Conservation (phyloP, 2,329 filamentous ascomycete species). For the Fusarium metavorans region DNA sequence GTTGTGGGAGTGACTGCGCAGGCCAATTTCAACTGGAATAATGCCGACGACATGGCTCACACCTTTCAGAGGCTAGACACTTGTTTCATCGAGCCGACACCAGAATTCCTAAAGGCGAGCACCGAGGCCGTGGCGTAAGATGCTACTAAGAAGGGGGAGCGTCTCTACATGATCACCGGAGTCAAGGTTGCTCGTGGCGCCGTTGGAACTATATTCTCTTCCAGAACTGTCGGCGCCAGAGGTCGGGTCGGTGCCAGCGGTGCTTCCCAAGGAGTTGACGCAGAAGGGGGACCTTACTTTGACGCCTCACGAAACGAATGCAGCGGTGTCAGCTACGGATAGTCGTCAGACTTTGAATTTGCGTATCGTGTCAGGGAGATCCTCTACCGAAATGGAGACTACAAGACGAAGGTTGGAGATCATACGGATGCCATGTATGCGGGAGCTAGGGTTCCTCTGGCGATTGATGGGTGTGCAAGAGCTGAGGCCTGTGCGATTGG, state of each 20-base stretch:
- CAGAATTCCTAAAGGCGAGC: not conserved
- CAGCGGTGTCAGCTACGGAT: not conserved
- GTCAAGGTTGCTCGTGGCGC: not conserved
- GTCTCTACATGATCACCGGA: not conserved
- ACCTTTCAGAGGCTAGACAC: not conserved
- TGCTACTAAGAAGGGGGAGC: not conserved
- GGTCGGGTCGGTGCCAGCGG: not conserved
- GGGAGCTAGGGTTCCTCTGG: not conserved
- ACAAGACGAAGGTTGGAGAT: not conserved
- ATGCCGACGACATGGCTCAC: not conserved
- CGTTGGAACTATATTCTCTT: not conserved
- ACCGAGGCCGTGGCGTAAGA: not conserved
- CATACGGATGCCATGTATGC: not conserved
- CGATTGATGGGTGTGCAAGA: not conserved
- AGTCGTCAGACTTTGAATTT: not conserved
- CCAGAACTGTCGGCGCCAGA: not conserved
- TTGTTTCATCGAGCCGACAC: not conserved
- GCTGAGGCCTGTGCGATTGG: not conserved
- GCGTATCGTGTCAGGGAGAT: not conserved
- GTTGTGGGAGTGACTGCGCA: not conserved
- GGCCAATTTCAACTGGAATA: not conserved
- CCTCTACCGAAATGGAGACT: not conserved
- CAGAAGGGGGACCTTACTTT: not conserved
- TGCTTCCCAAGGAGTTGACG: not conserved
- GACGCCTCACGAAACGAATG: not conserved